Conservation (phyloP, 441 rosid species). For the Gossypium schwendimanii region DNA sequence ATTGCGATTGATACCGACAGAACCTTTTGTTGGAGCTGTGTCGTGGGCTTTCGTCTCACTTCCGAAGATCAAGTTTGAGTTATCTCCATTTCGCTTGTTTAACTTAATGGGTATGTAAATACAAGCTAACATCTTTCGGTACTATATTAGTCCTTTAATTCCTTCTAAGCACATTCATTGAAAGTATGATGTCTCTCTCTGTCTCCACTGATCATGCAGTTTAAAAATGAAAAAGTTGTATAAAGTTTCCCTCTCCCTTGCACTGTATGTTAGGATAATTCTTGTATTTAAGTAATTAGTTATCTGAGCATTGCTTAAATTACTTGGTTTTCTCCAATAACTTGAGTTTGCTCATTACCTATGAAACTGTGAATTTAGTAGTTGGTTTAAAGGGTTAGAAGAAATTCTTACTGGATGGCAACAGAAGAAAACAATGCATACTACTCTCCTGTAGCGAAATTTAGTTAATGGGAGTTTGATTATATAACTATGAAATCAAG, state of each 20-base stretch:
- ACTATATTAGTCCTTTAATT: not conserved
- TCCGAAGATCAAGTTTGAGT: constrained; percentile 87
- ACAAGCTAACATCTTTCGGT: not conserved
- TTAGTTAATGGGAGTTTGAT: not conserved
- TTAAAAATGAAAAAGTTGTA: not conserved
- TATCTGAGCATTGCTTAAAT: not conserved
- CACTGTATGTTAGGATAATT: not conserved
- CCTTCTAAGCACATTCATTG: not conserved
- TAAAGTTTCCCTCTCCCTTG: not conserved
- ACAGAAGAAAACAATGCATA: not conserved
- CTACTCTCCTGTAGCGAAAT: not conserved
- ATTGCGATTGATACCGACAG: constrained; percentile 74
- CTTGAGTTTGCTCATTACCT: not conserved
- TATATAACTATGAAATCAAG: not conserved
- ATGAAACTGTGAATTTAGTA: not conserved
- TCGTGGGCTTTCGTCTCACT: constrained; percentile 93
- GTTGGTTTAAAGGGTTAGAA: not conserved
- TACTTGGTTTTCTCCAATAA: not conserved
- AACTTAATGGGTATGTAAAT: constrained; percentile 77
- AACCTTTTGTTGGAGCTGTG: constrained; percentile 92
- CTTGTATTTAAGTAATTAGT: not conserved
- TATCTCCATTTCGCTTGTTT: constrained; percentile 86
- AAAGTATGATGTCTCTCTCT: not conserved
- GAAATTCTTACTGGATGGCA: not conserved
- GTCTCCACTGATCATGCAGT: not conserved